Conservation (phyloP, 768 basidiomycete genomes). For the Phlebiopsis gigantea region DNA sequence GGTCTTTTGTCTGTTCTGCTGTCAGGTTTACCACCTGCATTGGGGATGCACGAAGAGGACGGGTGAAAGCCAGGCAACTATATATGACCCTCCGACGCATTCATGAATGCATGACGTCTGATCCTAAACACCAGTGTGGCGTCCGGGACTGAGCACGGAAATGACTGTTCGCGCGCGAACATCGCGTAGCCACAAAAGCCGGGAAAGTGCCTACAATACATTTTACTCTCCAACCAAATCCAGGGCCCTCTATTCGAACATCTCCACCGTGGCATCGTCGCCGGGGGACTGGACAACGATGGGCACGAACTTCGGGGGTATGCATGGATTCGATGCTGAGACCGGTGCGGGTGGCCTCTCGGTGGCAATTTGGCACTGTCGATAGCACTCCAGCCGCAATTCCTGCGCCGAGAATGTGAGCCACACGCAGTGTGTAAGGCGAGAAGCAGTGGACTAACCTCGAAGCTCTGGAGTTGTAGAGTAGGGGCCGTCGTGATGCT, state of each 20-base stretch:
- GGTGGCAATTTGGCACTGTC: not conserved
- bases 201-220: too few species aligned
- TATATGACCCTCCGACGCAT: not conserved
- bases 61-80: not conserved
- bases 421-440: not conserved
- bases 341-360: not conserved
- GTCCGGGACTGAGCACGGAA: too few species aligned
- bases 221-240: too few species aligned
- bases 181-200: too few species aligned
- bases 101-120: not conserved
- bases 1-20: conserved; percentile 6
- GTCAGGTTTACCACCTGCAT: conserved; percentile 7
- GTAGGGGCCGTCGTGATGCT: not conserved
- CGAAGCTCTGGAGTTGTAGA: not conserved
- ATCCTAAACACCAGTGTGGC: not conserved
- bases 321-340: not conserved
- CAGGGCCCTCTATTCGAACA: not conserved
- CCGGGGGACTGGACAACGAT: not conserved
- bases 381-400: not conserved
- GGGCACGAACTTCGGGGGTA: not conserved
- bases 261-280: not conserved
- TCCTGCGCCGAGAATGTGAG: not conserved
- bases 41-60: not conserved
- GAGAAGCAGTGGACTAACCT: not conserved
- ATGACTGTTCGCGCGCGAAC: too few species aligned